Conservation (phyloP, 2,329 filamentous ascomycete species). For the Leptodontidium sp. region DNA sequence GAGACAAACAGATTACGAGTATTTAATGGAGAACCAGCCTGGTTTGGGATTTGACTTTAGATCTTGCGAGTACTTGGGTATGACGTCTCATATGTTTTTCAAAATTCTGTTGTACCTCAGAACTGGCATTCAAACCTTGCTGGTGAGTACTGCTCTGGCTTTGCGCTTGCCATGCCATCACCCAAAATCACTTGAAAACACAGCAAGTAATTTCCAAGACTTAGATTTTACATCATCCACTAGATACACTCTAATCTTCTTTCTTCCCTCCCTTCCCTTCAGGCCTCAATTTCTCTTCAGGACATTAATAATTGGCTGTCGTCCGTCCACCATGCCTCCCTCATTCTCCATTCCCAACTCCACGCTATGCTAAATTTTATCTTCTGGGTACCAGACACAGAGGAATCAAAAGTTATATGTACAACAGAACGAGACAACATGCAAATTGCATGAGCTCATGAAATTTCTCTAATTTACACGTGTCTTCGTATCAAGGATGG, state of each 20-base stretch:
- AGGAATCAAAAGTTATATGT: slow-evolving; percentile 34
- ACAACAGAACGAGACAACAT: slow-evolving; percentile 31
- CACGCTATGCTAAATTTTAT: slow-evolving; percentile 36
- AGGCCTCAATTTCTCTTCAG: slow-evolving; percentile 12
- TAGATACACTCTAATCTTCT: slow-evolving; percentile 27
- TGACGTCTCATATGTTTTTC: too few relatives aligned
- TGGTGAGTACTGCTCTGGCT: too few relatives aligned
- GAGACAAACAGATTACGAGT: background rate
- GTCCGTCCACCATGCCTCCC: slow-evolving; percentile 16
- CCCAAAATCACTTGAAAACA: background rate
- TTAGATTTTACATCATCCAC: slow-evolving; percentile 20
- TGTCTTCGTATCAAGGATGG: slow-evolving; percentile 44
- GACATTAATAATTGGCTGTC: slow-evolving; percentile 28
- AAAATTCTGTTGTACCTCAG: too few relatives aligned
- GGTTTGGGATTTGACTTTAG: background rate
- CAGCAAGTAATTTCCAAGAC: background rate
- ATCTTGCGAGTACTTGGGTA: background rate
- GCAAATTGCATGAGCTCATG: slow-evolving; percentile 19
- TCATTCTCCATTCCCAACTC: slow-evolving; percentile 28
- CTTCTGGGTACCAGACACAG: slow-evolving; percentile 40
- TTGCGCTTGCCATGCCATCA: too few relatives aligned
- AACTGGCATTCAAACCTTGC: too few relatives aligned
- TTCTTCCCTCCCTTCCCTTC: background rate
- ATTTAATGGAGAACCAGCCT: background rate
- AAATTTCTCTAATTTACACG: slow-evolving; percentile 34